Percentiles rank a stretch among this genome's conserved stretches.
These are phyloP conservation scores for Ilyonectria mors-panacis DNA, from an alignment of 2,329 filamentous ascomycete species.

Conservation along the genomic window DNA sequence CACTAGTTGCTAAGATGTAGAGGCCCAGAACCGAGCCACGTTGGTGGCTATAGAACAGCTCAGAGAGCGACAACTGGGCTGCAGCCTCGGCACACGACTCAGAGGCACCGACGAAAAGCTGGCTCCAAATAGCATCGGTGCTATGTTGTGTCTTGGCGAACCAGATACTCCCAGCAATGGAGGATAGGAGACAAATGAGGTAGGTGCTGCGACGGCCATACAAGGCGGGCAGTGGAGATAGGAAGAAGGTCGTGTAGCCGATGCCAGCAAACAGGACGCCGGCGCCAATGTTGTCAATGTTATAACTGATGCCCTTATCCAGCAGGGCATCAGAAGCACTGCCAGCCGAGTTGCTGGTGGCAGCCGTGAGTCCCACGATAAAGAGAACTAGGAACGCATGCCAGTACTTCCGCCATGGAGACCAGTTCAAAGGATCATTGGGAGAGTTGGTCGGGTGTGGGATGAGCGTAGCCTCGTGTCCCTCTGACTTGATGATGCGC, in stretches of 20 bases:
- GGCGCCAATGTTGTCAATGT: slow-evolving; percentile 20
- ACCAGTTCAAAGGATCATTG: slow-evolving; percentile 32
- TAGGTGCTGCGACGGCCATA: slow-evolving; percentile 27
- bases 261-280: slow-evolving; percentile 25
- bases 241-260: slow-evolving; percentile 21
- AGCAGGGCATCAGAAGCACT: slow-evolving; percentile 18
- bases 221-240: slow-evolving; percentile 20
- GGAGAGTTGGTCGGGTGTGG: slow-evolving; percentile 21
- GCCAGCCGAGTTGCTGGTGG: slow-evolving; percentile 25
- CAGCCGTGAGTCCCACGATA: slow-evolving; percentile 21
- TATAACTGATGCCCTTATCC: slow-evolving; percentile 20
- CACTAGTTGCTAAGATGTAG: slow-evolving; percentile 24
- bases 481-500: slow-evolving; percentile 19
- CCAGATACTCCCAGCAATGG: slow-evolving; percentile 21
- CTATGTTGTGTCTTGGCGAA: slow-evolving; percentile 12
- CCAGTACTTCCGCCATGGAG: slow-evolving; percentile 25
- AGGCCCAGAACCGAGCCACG: slow-evolving; percentile 22
- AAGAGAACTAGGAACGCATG: slow-evolving; percentile 27
- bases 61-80: slow-evolving; percentile 26
- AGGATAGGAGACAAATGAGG: slow-evolving; percentile 25
- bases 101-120: slow-evolving; percentile 28
- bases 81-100: slow-evolving; percentile 29
- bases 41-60: slow-evolving; percentile 28
- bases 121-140: slow-evolving; percentile 30
- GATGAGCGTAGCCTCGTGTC: slow-evolving; percentile 22